phyloP scores from a whole-genome alignment of 148 eudicot species.

The Chenopodium berlandieri region DNA sequence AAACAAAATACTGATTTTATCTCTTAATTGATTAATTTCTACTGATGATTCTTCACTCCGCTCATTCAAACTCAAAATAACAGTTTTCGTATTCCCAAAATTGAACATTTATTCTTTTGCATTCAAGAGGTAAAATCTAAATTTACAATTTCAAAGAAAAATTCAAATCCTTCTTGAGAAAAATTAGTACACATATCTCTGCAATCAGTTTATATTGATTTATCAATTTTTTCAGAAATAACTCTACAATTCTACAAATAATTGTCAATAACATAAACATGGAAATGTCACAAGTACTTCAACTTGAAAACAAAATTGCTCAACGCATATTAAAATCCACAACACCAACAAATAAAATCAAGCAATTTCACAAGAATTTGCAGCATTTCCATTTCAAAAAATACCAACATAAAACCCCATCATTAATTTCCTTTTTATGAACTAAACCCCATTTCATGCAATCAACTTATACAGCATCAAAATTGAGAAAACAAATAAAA shows the following conservation, averaged over 20 bases:
- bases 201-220: neutral
- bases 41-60: neutral
- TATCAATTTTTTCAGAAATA: too few relatives aligned
- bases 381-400: neutral
- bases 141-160: neutral
- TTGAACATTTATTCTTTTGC: neutral
- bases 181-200: neutral
- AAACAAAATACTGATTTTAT: neutral
- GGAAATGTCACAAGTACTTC: neutral
- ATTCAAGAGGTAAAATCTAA: neutral
- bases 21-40: neutral
- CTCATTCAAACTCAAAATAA: neutral
- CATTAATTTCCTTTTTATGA: too few relatives aligned
- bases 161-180: neutral
- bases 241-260: neutral
- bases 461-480: neutral
- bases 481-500: neutral
- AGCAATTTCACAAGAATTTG: neutral
- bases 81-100: neutral
- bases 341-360: neutral
- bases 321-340: neutral
- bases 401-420: neutral
- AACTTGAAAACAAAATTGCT: neutral
- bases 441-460: neutral
- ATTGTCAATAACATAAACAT: neutral